Evolutionary conservation across 176 grass and related monocot species (phyloP).

Genomic region (Ananas comosus): DNA sequence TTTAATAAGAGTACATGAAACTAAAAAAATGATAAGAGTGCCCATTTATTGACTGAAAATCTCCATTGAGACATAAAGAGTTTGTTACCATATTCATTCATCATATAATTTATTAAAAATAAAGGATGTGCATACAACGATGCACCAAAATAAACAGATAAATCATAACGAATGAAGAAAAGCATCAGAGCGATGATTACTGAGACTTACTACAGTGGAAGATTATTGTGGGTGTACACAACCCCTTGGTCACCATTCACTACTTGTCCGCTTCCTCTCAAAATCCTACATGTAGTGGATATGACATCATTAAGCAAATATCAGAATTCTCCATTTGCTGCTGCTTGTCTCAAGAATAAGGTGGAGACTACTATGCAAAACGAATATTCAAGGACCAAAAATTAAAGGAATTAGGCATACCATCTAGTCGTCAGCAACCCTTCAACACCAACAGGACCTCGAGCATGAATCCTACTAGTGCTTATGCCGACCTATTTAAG

Average conservation of each 20-base stretch:
- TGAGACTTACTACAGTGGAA: conserved; percentile 49
- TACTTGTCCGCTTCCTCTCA: conserved; percentile 68
- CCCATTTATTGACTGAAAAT: not conserved
- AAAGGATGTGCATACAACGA: not conserved
- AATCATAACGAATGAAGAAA: not conserved
- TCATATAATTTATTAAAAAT: too few relatives aligned
- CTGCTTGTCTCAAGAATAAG: not conserved
- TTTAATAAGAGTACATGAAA: not conserved
- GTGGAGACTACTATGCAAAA: not conserved
- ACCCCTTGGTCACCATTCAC: conserved; percentile 77
- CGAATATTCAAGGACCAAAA: conserved; percentile 2
- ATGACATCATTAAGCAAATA: not conserved
- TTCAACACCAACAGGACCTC: conserved; percentile 95
- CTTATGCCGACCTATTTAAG: conserved; percentile 89
- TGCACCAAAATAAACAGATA: not conserved
- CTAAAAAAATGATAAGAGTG: too few relatives aligned
- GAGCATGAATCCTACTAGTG: conserved; percentile 96
- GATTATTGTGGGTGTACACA: conserved; percentile 58
- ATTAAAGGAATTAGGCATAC: conserved; percentile 34
- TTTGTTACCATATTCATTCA: not conserved
- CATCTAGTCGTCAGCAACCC: conserved; percentile 81
- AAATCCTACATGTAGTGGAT: conserved; percentile 46
- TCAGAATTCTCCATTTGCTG: not conserved
- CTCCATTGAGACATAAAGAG: not conserved
- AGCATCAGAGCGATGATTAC: conserved; percentile 1